Evolutionary conservation across 2,329 filamentous ascomycete genomes (phyloP).

Genomic region (Cucurbitaria berberidis): DNA sequence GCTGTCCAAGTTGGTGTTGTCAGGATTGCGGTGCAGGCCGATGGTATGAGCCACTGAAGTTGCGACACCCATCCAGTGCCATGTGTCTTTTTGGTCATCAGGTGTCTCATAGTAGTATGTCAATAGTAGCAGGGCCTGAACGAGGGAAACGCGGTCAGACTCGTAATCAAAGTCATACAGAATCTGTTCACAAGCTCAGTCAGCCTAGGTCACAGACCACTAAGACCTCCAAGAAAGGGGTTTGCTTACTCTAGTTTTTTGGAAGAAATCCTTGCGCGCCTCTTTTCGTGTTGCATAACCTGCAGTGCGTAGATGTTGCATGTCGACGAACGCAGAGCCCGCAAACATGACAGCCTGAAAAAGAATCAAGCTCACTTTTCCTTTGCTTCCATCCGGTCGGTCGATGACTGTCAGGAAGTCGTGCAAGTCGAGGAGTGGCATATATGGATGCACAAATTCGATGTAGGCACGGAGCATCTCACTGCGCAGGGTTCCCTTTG

Average conservation of each 20-base stretch:
- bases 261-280: conserved; percentile 86
- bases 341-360: conserved; percentile 97
- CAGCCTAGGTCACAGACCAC: background rate
- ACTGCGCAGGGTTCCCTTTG: conserved; percentile 72
- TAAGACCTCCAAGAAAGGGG: conserved; percentile 10
- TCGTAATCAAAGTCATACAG: conserved; percentile 97
- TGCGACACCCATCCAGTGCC: conserved; percentile 98
- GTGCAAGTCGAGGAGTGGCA: conserved; percentile 79
- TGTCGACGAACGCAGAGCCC: conserved; percentile 85
- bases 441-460: conserved; percentile 91
- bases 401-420: conserved; percentile 67
- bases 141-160: conserved; percentile 82
- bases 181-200: conserved; percentile 58
- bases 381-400: conserved; percentile 69
- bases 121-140: conserved; percentile 88
- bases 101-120: conserved; percentile 98
- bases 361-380: conserved; percentile 80
- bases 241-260: conserved; percentile 76
- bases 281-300: conserved; percentile 80
- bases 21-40: conserved; percentile 85
- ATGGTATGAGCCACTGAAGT: conserved; percentile 93
- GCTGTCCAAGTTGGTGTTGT: conserved; percentile 74
- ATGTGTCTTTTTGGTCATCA: conserved; percentile 96
- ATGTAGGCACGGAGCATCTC: conserved; percentile 82
- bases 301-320: conserved; percentile 74